Evolutionary conservation across 352 stramenopile species (phyloP), one percentile per base, ranked within the genome.

Genomic region (Phytophthora pseudosyringae): DNA sequence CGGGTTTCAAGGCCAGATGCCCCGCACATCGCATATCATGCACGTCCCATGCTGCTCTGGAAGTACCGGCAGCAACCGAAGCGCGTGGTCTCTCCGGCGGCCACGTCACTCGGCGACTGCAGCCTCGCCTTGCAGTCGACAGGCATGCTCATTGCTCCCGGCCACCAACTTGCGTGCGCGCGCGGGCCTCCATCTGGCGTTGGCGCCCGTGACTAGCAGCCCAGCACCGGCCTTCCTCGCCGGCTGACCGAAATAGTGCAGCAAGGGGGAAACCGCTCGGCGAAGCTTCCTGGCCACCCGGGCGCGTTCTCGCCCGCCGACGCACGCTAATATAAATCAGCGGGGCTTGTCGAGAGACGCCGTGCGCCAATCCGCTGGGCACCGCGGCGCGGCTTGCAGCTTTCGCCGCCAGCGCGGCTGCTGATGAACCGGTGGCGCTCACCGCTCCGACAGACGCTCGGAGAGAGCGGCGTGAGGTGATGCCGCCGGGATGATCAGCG

Each of bases 301-400:
- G 25, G 63, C 56, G 64, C 31, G 64, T 68, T 71, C 64, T 68
- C 57, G 36, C 64, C 64, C 36, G 32, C 41, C 51, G 54, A 59
- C 63, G 63, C 36, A 51, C 26, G 64, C 50, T 55, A 72, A 68
- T 64, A 50, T 72, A 72, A 64, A 62, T 68, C 58, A 72, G 58
- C 32, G 28, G 26, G 26, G 32, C 40, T 52, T 55, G 57, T 36
- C n/a, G 25, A 67, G 50, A 62, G 59, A 63, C 45, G 10, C 45
- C 53, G 45, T 55, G 21, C 26, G 21, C 33, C 61, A 53, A 68
- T 67, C 50, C 41, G 43, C 25, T 5, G 6, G 25, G 31, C 28
- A 45, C 28, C 11, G 18, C 43, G 16, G 41, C 31, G 50, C 36
- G 49, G 35, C 16, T 12, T 44, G 49, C 25, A 46, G 35, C 49